A percentile compares a stretch with the other conserved stretches of the same genome.
Conservation (phyloP, 2,329 filamentous ascomycete species). For the Colletotrichum orbiculare region DNA sequence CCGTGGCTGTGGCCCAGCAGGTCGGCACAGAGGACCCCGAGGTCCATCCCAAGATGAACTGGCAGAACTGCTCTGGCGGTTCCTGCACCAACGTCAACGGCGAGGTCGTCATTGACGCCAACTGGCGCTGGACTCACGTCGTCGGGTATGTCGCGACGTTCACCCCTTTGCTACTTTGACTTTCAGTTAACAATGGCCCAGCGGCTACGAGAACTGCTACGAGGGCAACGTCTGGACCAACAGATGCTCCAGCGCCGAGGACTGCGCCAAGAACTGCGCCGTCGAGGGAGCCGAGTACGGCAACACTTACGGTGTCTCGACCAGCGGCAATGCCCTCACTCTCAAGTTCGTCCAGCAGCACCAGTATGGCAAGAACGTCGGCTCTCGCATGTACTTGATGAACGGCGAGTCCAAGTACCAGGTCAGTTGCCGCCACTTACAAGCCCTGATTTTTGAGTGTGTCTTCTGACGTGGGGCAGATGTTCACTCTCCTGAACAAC, state of each 20-base stretch:
- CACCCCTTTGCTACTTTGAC: constrained; percentile 50
- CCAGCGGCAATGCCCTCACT: constrained; percentile 55
- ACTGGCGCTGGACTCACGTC: constrained; percentile 61
- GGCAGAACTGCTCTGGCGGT: constrained; percentile 41
- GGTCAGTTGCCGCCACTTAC: background rate
- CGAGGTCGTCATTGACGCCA: constrained; percentile 58
- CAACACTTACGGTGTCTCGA: constrained; percentile 56
- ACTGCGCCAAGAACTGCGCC: constrained; percentile 53
- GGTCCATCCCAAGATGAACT: constrained; percentile 42
- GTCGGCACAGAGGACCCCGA: constrained; percentile 41
- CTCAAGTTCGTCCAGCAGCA: constrained; percentile 62
- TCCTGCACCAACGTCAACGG: constrained; percentile 53
- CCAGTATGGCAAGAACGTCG: constrained; percentile 47
- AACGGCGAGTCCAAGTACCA: constrained; percentile 62
- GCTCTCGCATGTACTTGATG: constrained; percentile 66
- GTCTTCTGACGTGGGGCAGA: constrained; percentile 44
- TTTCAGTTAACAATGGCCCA: background rate
- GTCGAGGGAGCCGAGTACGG: constrained; percentile 56
- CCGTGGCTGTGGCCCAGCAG: constrained; percentile 39
- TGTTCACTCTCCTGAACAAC: constrained; percentile 66
- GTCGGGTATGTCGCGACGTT: constrained; percentile 40
- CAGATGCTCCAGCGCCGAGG: constrained; percentile 47
- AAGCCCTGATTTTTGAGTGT: background rate
- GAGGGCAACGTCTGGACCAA: constrained; percentile 49
- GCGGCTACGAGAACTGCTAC: constrained; percentile 42